Evolutionary conservation across 139 green algal genomes (phyloP).

Genomic region (Pseudopediastrum boryanum): DNA sequence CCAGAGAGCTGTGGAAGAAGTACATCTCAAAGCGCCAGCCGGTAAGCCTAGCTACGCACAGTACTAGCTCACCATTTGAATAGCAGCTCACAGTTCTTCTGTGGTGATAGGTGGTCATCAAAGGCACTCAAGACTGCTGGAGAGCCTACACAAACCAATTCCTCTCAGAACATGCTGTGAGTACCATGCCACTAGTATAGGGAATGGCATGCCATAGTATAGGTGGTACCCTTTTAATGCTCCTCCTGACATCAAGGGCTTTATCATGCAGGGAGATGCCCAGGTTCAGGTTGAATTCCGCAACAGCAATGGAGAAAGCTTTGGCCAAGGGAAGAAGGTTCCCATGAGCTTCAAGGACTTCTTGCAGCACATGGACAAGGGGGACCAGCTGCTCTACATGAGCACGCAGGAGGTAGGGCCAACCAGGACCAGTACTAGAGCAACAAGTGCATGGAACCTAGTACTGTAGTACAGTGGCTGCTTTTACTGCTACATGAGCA

Average conservation of each 20-base stretch:
- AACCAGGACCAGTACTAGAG: background rate
- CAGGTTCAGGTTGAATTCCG: constrained; percentile 66
- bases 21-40: constrained; percentile 18
- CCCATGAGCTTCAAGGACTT: constrained; percentile 68
- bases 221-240: background rate
- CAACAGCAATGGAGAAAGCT: constrained; percentile 37
- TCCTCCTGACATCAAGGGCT: background rate
- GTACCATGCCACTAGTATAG: background rate
- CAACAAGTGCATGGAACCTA: background rate
- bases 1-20: constrained; percentile 12
- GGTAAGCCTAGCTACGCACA: background rate
- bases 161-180: constrained; percentile 7
- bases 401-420: constrained; percentile 67
- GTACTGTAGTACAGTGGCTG: background rate
- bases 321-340: constrained; percentile 62
- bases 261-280: constrained; percentile 50
- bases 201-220: background rate
- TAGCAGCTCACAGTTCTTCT: background rate
- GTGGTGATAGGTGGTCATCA: constrained; percentile 16
- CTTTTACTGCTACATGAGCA: background rate
- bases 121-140: background rate
- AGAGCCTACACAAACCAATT: constrained; percentile 1
- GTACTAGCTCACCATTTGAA: background rate
- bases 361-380: constrained; percentile 44
- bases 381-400: constrained; percentile 72